These are phyloP conservation scores for Sclerotinia borealis DNA, from an alignment of 2,329 filamentous ascomycete species.

Conservation along the genomic window DNA sequence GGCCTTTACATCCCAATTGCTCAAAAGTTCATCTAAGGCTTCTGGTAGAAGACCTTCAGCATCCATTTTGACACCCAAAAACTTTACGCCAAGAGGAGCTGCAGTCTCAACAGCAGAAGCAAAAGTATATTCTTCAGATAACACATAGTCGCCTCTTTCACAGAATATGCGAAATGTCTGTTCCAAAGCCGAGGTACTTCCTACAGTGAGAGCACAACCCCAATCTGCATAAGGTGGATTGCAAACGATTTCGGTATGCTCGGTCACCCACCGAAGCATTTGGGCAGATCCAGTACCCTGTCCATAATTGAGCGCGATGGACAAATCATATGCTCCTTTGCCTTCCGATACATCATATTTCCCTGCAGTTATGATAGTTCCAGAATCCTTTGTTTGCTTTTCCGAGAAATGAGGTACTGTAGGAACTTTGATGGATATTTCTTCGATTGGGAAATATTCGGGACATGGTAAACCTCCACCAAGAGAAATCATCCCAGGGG, in stretches of 20 bases:
- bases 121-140: constrained; percentile 92
- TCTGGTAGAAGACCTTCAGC: constrained; percentile 57
- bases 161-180: constrained; percentile 78
- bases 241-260: constrained; percentile 90
- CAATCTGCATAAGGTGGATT: constrained; percentile 86
- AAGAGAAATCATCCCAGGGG: constrained; percentile 79
- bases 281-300: constrained; percentile 82
- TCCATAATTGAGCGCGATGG: constrained; percentile 88
- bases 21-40: constrained; percentile 55
- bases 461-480: constrained; percentile 86
- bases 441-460: constrained; percentile 87
- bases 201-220: constrained; percentile 75
- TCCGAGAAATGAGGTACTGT: constrained; percentile 64
- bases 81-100: constrained; percentile 53
- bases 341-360: constrained; percentile 76
- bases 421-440: constrained; percentile 69
- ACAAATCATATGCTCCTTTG: constrained; percentile 59
- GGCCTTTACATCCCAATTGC: constrained; percentile 55
- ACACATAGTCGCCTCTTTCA: constrained; percentile 65
- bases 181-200: constrained; percentile 81
- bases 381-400: constrained; percentile 54
- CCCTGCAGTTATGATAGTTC: constrained; percentile 58
- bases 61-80: constrained; percentile 59
- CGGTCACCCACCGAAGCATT: constrained; percentile 82
- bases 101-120: constrained; percentile 62